A percentile compares a stretch with the other conserved stretches of the same genome.
Conservation (phyloP, 208 protist species). For the Acanthamoeba triangularis region DNA sequence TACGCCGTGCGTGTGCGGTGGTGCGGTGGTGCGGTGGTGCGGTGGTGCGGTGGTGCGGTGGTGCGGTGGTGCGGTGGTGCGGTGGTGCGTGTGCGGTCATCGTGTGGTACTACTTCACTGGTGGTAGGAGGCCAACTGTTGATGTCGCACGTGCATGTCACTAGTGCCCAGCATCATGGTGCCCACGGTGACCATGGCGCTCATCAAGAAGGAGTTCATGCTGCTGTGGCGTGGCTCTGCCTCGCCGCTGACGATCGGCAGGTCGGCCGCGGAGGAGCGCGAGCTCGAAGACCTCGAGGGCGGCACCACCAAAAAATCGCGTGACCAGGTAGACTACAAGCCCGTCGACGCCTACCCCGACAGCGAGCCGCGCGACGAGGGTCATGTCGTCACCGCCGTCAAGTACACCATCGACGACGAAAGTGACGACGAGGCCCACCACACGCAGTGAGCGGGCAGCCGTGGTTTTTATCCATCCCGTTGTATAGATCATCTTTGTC, state of each 20-base stretch:
- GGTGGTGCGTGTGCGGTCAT: no score
- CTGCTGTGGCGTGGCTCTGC: constrained; percentile 62
- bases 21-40: no score
- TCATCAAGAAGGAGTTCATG: constrained; percentile 71
- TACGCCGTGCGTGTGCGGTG: background rate
- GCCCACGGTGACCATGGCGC: constrained; percentile 63
- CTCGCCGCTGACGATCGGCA: background rate
- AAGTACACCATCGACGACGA: background rate
- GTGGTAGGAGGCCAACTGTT: background rate
- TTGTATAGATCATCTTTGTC: no score
- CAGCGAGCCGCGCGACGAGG: background rate
- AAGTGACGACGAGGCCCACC: background rate
- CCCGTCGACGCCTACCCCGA: background rate
- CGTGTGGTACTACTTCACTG: background rate
- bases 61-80: background rate
- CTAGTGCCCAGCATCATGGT: constrained; percentile 65
- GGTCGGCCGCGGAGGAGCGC: background rate
- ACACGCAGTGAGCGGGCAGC: no score
- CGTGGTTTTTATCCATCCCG: background rate
- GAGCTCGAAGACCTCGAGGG: background rate
- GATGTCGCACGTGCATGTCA: background rate
- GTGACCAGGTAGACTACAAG: background rate
- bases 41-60: no score
- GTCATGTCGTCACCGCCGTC: no score
- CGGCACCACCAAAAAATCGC: background rate